Evolutionary conservation across 2,329 filamentous ascomycete species (phyloP), one percentile per base, ranked within the genome.

Genomic region (Cryphonectria naterciae): DNA sequence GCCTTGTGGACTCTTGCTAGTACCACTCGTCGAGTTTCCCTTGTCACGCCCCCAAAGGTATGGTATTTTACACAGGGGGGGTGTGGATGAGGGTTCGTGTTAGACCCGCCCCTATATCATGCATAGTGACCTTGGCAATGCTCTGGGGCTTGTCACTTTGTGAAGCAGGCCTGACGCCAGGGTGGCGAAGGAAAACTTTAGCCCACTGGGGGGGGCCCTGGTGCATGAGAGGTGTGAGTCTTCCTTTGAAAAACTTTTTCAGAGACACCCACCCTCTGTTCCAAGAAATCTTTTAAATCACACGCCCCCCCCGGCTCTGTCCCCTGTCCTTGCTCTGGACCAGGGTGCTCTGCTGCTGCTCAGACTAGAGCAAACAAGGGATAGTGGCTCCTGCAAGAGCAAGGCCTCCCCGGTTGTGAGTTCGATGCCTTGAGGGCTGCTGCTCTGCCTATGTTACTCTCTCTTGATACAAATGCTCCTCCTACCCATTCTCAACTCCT

Each of bases 381-480:
- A 62, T 70, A 43, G 71, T 28, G 37, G 37, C 17, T 37, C 52
- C 46, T 72, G 66, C 68, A 61, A 3, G 52, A 72, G 54, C 68
- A 72, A 68, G 71, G 71, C 68, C 65, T 68, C 71, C 71, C 71
- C 71, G 56, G 68, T 43, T 64, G 68, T 39, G 52, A 7, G 56
- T 54, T 58, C 25, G 62, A 35, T 68, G 65, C 68, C 71, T 68
- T 70, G 71, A 65, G 68, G 68, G 60, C 64, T 61, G 60, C 58
- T 66, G 61, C 37, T n/a, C 58, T 65, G 65, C 32, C 68, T 67
- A 56, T 65, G 60, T 68, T 54, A 25, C 66, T 61, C 39, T 68
- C 56, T 63, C 43, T 61, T 54, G 56, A 52, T 72, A 72, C 68
- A 72, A 72, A 72, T 70, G 71, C 66, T 68, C 68, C 71, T 68